Base-by-base conservation (phyloP, 1,139 yeast species). In the Nakaseomyces kungkrabaensis region DNA sequence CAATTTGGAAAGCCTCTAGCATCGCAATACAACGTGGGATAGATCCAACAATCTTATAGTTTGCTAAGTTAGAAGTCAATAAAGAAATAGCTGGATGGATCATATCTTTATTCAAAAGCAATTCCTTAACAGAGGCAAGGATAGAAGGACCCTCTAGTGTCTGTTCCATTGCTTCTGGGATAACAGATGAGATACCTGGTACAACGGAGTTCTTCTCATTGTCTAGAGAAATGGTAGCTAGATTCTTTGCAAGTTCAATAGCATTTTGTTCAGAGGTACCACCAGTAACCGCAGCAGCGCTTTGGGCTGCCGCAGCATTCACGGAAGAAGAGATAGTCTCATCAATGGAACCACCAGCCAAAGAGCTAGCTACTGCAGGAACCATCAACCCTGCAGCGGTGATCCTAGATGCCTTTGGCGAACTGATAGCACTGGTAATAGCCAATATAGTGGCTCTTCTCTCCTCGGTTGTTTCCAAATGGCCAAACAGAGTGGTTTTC, bases 1-100 rank as follows among this genome's bases (percentile, higher is more conserved):
- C 94, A 41, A 73, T 76, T 65, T 86, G 83, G 69, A 94, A 94
- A 7, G 90, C 92, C 55, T 78, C 78, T 66, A 94, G 72, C 95
- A 92, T 89, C 34, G 88, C 82, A 56, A 75, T 74, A 65, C 96
- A 85, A 58, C 99, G 77, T 31, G 87, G 82, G 11, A 82, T 85
- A 0, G 97, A 88, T 0, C 99, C 99, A 25, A 90, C 95, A 45
- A 90, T 79, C 57, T 82, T 79, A 66, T 88, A 90, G 45, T 88
- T 81, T 9, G 96, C 85, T 58, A 83, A 82, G 60, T 86, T 85
- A 56, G 88, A 78, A 1, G 96, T 84, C 54, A 94, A 73, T 24
- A 89, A 74, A 48, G 89, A 72, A 44, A 92, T 81, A 1, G 87
- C 80, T 0, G 97, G 97, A 67, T 94, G 98, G 24, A 92, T 88